Conservation (phyloP, 768 basidiomycete genomes). For the Suillus fuscotomentosus region DNA sequence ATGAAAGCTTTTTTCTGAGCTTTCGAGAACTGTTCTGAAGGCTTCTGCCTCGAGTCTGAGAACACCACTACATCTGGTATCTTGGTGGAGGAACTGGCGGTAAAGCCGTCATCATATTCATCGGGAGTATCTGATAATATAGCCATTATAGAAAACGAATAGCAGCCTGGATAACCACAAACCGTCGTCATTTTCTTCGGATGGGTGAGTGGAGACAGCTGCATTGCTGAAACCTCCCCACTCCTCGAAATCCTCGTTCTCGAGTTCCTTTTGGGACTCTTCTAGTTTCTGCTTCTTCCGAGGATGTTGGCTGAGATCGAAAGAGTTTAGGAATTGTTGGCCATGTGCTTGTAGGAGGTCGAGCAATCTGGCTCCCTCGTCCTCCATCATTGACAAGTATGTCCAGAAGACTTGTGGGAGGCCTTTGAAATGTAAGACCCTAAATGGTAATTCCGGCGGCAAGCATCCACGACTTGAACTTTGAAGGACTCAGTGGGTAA, state of each 20-base stretch:
- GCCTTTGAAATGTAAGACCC: background rate
- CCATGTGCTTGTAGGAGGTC: constrained; percentile 45
- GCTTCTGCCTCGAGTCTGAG: constrained; percentile 33
- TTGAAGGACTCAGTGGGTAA: too few species aligned
- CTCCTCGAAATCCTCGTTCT: constrained; percentile 32
- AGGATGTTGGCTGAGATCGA: constrained; percentile 26
- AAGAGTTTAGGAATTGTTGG: constrained; percentile 43
- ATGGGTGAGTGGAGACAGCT: constrained; percentile 2
- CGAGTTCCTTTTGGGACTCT: constrained; percentile 14
- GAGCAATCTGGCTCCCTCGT: constrained; percentile 35
- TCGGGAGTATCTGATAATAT: constrained; percentile 15
- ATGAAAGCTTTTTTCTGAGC: constrained; percentile 69
- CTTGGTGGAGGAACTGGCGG: constrained; percentile 28
- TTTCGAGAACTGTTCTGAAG: constrained; percentile 29
- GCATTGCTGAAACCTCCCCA: constrained; percentile 38
- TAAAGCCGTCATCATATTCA: constrained; percentile 48
- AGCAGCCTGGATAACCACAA: constrained; percentile 1
- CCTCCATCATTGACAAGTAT: constrained; percentile 7
- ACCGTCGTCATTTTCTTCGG: constrained; percentile 22
- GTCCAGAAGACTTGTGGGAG: constrained; percentile 10
- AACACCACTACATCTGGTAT: constrained; percentile 59
- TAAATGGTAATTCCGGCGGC: constrained; percentile 1
- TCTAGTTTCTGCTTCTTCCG: constrained; percentile 16
- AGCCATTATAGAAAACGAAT: background rate
- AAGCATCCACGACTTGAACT: constrained; percentile 4